Percentiles rank a stretch among this genome's conserved stretches.
phyloP scores from a whole-genome alignment of 2,329 filamentous ascomycete species.

The Exophiala dermatitidis region DNA sequence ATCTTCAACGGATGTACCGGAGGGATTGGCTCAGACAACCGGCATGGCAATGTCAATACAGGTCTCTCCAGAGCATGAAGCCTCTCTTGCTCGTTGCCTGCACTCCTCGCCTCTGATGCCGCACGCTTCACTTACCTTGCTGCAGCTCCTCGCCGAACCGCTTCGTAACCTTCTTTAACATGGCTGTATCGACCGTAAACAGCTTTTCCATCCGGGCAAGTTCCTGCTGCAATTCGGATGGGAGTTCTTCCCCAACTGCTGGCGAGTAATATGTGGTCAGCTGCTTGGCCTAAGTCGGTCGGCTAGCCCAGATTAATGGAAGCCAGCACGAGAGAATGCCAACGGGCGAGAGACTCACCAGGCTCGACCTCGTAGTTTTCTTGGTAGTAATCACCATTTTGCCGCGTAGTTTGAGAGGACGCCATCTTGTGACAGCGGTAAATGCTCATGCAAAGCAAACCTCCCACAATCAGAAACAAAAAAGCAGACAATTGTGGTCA shows the following conservation, averaged over 20 bases:
- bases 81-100: neutral
- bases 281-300: no score
- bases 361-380: neutral
- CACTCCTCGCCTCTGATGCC: neutral
- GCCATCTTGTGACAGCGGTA: neutral
- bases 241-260: neutral
- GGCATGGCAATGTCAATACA: neutral
- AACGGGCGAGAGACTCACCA: neutral
- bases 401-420: neutral
- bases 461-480: neutral
- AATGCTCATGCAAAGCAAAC: neutral
- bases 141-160: conserved; percentile 76
- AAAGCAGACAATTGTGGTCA: no score
- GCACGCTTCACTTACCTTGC: conserved; percentile 51
- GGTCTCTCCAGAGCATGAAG: neutral
- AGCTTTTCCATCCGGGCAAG: conserved; percentile 69
- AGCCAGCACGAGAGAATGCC: no score
- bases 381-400: neutral
- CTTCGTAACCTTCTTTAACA: conserved; percentile 77
- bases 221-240: conserved; percentile 39
- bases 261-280: neutral
- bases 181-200: conserved; percentile 64
- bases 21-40: no score
- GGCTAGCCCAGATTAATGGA: no score
- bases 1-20: neutral